Evolutionary conservation across 768 basidiomycete species (phyloP).

Genomic region (Mycena sanguinolenta): DNA sequence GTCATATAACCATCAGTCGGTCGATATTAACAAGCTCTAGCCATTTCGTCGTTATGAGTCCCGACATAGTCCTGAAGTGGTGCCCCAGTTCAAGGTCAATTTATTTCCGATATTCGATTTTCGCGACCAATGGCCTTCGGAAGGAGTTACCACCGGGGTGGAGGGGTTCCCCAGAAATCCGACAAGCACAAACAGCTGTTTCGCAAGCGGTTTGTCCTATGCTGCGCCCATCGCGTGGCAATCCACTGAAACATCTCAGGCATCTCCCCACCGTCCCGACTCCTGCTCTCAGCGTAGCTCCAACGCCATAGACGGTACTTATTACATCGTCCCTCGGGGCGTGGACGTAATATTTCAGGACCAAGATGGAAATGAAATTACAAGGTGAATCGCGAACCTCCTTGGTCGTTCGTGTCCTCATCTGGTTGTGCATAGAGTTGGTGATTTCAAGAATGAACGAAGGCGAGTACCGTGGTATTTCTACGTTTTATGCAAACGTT

Average conservation of each 20-base stretch:
- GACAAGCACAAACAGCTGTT: neutral
- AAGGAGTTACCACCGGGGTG: slow-evolving; percentile 10
- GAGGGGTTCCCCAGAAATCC: slow-evolving; percentile 3
- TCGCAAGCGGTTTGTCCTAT: slow-evolving; percentile 16
- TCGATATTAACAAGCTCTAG: neutral
- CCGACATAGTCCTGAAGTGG: neutral
- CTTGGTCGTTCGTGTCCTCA: neutral
- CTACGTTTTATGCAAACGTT: neutral
- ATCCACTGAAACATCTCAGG: neutral
- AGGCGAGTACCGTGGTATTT: slow-evolving; percentile 42
- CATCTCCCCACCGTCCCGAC: neutral
- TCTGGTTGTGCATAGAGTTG: slow-evolving; percentile 55
- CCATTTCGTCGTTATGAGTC: neutral
- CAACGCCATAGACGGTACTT: slow-evolving; percentile 24
- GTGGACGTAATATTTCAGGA: slow-evolving; percentile 78
- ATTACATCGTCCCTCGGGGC: slow-evolving; percentile 76
- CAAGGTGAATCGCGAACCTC: slow-evolving; percentile 57
- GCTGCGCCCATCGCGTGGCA: neutral
- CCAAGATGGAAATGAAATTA: slow-evolving; percentile 72
- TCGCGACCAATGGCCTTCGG: neutral
- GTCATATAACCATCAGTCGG: neutral
- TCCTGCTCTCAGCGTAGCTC: neutral
- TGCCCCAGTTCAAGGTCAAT: slow-evolving; percentile 4
- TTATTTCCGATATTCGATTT: neutral
- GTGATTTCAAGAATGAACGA: slow-evolving; percentile 57